A percentile compares a stretch with the other conserved stretches of the same genome.
Evolutionary conservation across 164 flowering plant genomes (phyloP).

Genomic region (Annona cherimola): DNA sequence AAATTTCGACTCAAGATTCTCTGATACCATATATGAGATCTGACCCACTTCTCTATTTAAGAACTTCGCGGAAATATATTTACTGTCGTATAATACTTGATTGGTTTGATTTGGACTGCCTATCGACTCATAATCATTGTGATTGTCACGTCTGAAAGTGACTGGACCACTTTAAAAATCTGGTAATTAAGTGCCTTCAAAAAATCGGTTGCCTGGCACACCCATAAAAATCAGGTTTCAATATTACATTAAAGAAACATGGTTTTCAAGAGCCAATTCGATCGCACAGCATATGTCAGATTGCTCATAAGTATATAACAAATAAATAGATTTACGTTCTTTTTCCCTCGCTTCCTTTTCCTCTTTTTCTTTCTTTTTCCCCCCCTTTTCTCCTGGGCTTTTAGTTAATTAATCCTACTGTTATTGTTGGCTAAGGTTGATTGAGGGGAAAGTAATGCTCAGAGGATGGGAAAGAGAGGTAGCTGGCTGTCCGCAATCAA

Average conservation of each 20-base stretch:
- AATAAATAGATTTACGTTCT: not conserved
- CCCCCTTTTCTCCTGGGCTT: not conserved
- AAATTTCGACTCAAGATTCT: too few relatives aligned
- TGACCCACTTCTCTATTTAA: too few relatives aligned
- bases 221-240: not conserved
- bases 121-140: too few relatives aligned
- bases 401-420: not conserved
- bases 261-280: not conserved
- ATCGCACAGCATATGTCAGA: not conserved
- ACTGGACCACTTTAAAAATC: too few relatives aligned
- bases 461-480: constrained; percentile 68
- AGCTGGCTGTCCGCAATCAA: constrained; percentile 92
- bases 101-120: too few relatives aligned
- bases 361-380: not conserved
- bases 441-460: constrained; percentile 29
- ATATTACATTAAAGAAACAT: not conserved
- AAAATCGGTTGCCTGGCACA: too few relatives aligned
- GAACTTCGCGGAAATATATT: too few relatives aligned
- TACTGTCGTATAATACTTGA: too few relatives aligned
- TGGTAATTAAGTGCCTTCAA: too few relatives aligned
- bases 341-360: not conserved
- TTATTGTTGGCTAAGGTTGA: not conserved
- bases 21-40: too few relatives aligned
- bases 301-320: not conserved
- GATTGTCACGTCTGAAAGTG: too few relatives aligned